These are phyloP conservation scores for Plasmodium fragile DNA, from an alignment of 169 alveolate genomes.

Conservation along the genomic window DNA sequence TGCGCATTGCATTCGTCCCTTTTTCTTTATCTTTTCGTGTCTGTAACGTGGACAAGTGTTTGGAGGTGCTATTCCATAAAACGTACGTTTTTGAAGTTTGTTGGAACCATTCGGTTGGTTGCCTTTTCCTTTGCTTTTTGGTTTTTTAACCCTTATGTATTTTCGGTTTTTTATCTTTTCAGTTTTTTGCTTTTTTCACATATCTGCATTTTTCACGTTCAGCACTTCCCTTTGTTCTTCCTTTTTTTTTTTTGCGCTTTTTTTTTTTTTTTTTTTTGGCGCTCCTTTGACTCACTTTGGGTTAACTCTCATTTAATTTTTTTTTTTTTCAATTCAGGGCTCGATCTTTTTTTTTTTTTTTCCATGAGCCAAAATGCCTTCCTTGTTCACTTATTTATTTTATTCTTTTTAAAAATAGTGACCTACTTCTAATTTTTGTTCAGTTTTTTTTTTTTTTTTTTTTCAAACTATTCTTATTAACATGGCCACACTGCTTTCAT, in stretches of 20 bases:
- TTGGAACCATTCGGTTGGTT: background rate
- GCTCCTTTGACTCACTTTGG: background rate
- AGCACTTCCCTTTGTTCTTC: background rate
- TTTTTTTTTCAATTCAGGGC: background rate
- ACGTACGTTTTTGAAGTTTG: background rate
- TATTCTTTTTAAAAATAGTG: background rate
- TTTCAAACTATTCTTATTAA: background rate
- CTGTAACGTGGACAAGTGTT: background rate
- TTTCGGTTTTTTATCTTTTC: background rate
- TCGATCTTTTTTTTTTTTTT: no score
- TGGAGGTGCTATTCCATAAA: background rate
- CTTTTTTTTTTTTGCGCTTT: background rate
- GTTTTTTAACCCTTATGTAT: background rate
- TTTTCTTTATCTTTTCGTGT: background rate
- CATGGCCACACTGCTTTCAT: background rate
- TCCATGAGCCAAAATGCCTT: background rate
- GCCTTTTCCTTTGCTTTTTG: background rate
- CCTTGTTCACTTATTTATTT: background rate
- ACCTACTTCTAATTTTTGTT: background rate
- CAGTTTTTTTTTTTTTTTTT: background rate
- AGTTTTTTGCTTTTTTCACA: background rate
- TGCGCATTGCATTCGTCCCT: background rate
- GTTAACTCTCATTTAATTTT: background rate
- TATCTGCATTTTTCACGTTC: background rate
- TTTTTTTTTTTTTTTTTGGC: background rate